Evolutionary conservation across 1,284 basidiomycete genomes (phyloP), one percentile per base, ranked within the genome.

Genomic region (Heterobasidion occidentale): DNA sequence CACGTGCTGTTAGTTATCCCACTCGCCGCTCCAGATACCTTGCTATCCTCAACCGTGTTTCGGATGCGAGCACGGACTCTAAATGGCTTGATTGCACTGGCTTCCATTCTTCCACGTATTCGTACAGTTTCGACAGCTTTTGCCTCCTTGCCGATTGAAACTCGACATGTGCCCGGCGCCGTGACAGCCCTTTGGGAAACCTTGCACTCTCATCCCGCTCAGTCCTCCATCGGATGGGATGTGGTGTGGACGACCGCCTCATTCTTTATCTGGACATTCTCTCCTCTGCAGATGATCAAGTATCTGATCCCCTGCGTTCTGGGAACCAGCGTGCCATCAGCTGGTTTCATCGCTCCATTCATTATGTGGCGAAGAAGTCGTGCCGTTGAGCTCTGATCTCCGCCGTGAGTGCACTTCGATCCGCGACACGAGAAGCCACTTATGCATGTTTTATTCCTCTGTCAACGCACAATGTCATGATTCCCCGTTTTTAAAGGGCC

Each of bases 191-290:
- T 59, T 15, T 74, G 72, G 70, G 58, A 59, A 0, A 70, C 69
- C 5, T 70, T 84, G 11, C 70, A 80, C 59, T 71, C 73, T 1
- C 81, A 87, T 65, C 83, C 85, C 0, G 86, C 85, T 0, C 84
- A 86, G 64, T 73, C 78, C 1, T 83, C 80, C 3, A 84, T 89
- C 47, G 80, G 83, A 2, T 81, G 79, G 74, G 84, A 88, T 59
- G 78, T 86, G 33, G 64, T 87, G 11, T 86, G 83, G 81, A 77
- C 78, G n/a, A 75, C 63, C 14, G 47, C 68, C 1, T 77, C 75
- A 1, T 73, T 77, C 48, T 47, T 71, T 5, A 59, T 65, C 1
- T 79, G 77, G 53, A 36, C 27, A 4, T 48, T 33, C 11, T 19
- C 46, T 2, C n/a, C 46, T 11, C 19, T 17, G 46, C 27, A 17